A percentile compares a stretch with the other conserved stretches of the same genome.
phyloP scores from a whole-genome alignment of 805 yeast species.

The Ogataea populi-albae region DNA sequence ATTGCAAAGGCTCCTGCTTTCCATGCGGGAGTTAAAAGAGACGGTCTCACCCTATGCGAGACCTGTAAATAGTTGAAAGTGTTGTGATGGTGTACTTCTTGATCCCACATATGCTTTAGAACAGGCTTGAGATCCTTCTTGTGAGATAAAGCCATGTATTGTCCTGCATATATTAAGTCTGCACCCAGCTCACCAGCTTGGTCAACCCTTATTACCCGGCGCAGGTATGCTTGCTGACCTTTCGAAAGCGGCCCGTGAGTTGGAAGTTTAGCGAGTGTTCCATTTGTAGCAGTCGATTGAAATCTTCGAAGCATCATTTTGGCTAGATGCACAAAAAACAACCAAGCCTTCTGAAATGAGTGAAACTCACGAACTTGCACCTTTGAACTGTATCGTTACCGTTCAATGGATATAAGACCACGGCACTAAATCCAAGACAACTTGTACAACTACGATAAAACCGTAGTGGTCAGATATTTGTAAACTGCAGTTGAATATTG shows the following conservation, averaged over 20 bases:
- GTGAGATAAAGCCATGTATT: constrained; percentile 67
- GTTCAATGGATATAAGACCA: no score
- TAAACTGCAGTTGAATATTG: no score
- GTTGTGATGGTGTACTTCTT: constrained; percentile 85
- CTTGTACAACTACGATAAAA: no score
- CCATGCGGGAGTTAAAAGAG: constrained; percentile 90
- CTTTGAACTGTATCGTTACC: no score
- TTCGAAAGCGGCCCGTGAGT: constrained; percentile 30
- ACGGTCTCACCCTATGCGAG: constrained; percentile 82
- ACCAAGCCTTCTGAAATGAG: no score
- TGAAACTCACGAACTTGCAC: no score
- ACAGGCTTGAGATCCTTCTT: constrained; percentile 76
- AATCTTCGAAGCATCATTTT: constrained; percentile 17
- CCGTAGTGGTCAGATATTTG: no score
- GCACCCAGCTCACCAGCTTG: constrained; percentile 99
- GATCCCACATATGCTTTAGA: constrained; percentile 96
- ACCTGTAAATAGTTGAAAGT: constrained; percentile 79
- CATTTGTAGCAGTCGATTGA: constrained; percentile 18
- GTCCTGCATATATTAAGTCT: constrained; percentile 88
- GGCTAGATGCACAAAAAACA: no score
- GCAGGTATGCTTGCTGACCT: constrained; percentile 70
- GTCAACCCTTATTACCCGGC: constrained; percentile 81
- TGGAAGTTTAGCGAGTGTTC: constrained; percentile 11
- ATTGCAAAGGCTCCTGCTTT: constrained; percentile 82
- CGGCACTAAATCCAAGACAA: no score